Evolutionary conservation across 2,329 filamentous ascomycete genomes (phyloP).

Genomic region (Arachnomyces sp.): DNA sequence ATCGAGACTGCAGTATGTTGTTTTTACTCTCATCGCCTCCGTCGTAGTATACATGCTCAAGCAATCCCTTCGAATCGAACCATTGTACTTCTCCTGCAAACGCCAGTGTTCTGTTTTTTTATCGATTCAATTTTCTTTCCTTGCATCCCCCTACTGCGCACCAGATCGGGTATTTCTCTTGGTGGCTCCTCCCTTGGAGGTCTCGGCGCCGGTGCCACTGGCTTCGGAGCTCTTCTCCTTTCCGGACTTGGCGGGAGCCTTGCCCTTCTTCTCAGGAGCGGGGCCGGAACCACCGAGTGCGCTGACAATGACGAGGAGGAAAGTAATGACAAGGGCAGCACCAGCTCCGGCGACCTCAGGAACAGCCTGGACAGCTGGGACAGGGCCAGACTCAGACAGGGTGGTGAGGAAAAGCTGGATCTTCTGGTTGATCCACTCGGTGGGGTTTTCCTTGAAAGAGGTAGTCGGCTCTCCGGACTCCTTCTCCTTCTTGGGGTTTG

Average conservation of each 20-base stretch:
- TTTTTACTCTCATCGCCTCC: too few relatives aligned
- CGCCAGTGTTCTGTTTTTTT: not conserved
- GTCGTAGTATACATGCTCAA: too few relatives aligned
- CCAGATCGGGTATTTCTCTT: constrained; percentile 50
- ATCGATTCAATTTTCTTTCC: not conserved
- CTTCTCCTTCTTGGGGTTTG: constrained; percentile 71
- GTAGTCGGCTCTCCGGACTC: constrained; percentile 53
- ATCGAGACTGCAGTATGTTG: too few relatives aligned
- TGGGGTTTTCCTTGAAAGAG: constrained; percentile 84
- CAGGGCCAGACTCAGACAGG: constrained; percentile 72
- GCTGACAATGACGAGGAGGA: constrained; percentile 63
- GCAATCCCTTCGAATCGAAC: too few relatives aligned
- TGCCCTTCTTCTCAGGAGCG: constrained; percentile 61
- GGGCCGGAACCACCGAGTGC: constrained; percentile 57
- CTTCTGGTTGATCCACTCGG: constrained; percentile 86
- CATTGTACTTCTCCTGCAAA: too few relatives aligned
- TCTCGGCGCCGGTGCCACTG: constrained; percentile 56
- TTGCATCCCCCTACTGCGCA: constrained; percentile 26
- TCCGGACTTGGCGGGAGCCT: constrained; percentile 59
- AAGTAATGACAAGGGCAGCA: constrained; percentile 59
- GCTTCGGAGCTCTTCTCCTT: constrained; percentile 61
- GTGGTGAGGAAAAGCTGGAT: constrained; percentile 73
- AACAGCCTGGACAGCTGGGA: constrained; percentile 79
- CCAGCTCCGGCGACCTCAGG: constrained; percentile 83
- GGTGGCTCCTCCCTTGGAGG: constrained; percentile 64